Base-by-base conservation (phyloP, 768 basidiomycete species). In the Pulveroboletus sp. region DNA sequence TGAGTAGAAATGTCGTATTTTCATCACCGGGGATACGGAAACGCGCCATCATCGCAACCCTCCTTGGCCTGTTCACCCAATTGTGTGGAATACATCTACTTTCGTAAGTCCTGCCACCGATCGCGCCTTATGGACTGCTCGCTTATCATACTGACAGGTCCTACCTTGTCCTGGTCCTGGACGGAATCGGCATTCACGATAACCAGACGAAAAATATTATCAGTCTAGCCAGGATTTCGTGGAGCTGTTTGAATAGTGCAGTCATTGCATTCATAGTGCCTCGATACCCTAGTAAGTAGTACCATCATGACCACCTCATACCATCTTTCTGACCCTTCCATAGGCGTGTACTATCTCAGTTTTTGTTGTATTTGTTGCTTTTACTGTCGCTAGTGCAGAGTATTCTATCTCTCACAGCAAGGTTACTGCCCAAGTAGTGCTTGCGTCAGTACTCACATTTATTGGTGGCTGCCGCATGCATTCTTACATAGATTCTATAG, bases 11-110 rank as follows among this genome's bases (percentile, higher is more conserved):
- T 5, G 33, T 24, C 4, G 4, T 34, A 6, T 32, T 59, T 20
- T 59, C 51, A 6, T 42, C 53, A 0, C 37, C 40, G 7, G 60
- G 52, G 14, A 59, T 55, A 49, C 50, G 46, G 23, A 59, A 49
- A 31, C 60, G 60, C 2, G 34, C 51, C 6, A 32, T 51, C 3
- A 31, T 61, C 10, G 39, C 50, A 20, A 16, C 48, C 9, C 50
- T 59, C 19, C 38, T 62, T 1, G 59, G 41, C 12, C 24, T 61
- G 8, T 62, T 43, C 19, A 21, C n/a, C 9, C 40, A 56, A 13
- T 62, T 40, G 53, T 24, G 52, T 44, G 60, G 59, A n/a, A 6
- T 17, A 24, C 52, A 52, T 14, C 17, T 54, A n/a, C 43, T 45
- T 19, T 35, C 45, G 59, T 61, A 23, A 33, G 48, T 1, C 6